These are phyloP conservation scores for Rhinocladiella similis DNA, from an alignment of 2,329 filamentous ascomycete genomes.

Conservation along the genomic window DNA sequence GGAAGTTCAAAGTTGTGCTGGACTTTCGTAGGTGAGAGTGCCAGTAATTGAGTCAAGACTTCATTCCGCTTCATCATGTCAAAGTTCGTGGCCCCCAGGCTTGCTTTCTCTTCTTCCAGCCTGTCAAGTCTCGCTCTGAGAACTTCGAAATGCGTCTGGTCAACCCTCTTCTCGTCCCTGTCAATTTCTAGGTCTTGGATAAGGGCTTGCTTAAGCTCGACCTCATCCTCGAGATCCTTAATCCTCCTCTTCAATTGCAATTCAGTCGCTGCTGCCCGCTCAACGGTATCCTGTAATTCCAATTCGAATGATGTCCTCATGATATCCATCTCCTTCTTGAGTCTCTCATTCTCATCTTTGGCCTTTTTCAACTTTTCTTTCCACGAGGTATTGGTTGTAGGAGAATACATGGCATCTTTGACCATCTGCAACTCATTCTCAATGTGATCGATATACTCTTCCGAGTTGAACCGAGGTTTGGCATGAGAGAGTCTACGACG, in stretches of 20 bases:
- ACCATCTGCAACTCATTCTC: slow-evolving; percentile 46
- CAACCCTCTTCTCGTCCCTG: slow-evolving; percentile 31
- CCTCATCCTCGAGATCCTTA: slow-evolving; percentile 34
- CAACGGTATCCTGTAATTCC: slow-evolving; percentile 35
- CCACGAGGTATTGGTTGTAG: slow-evolving; percentile 30
- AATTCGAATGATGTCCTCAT: slow-evolving; percentile 37
- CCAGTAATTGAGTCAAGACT: slow-evolving; percentile 38
- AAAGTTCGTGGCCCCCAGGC: slow-evolving; percentile 35
- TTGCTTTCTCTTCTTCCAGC: slow-evolving; percentile 34
- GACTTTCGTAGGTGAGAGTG: slow-evolving; percentile 35
- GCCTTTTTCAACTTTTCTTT: slow-evolving; percentile 32
- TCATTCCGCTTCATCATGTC: slow-evolving; percentile 37
- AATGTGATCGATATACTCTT: slow-evolving; percentile 51
- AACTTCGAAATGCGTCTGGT: slow-evolving; percentile 25
- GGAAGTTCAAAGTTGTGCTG: slow-evolving; percentile 24
- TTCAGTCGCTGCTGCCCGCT: slow-evolving; percentile 33
- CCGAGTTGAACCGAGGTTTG: slow-evolving; percentile 40
- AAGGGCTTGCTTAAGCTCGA: slow-evolving; percentile 33
- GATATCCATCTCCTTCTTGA: slow-evolving; percentile 35
- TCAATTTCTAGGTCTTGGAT: slow-evolving; percentile 37
- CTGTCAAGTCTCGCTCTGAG: slow-evolving; percentile 32
- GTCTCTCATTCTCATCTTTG: slow-evolving; percentile 34
- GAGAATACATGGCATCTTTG: slow-evolving; percentile 43
- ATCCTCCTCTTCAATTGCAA: slow-evolving; percentile 34
- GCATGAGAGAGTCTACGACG: slow-evolving; percentile 20